Conservation (phyloP, 2,329 filamentous ascomycete species). For the Talaromyces marneffei region DNA sequence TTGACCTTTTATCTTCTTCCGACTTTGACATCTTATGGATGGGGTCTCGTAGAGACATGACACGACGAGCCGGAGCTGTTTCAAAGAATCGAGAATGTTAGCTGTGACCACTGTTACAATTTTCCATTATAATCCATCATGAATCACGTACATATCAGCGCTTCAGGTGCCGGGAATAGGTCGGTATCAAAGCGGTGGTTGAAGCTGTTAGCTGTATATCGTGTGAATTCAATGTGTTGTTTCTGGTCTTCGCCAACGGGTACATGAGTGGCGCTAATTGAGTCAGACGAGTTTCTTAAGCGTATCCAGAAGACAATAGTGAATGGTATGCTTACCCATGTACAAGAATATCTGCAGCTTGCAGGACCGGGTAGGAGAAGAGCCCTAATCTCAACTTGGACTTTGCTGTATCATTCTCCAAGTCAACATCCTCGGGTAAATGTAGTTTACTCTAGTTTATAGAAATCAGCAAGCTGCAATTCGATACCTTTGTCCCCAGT, state of each 20-base stretch:
- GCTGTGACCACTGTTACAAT: not conserved
- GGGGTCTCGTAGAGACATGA: slow-evolving; percentile 84
- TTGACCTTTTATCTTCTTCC: slow-evolving; percentile 61
- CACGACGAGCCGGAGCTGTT: slow-evolving; percentile 69
- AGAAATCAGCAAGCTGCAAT: not conserved
- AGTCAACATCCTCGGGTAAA: slow-evolving; percentile 52
- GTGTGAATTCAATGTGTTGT: slow-evolving; percentile 89
- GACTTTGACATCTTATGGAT: slow-evolving; percentile 93
- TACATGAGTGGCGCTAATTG: slow-evolving; percentile 72
- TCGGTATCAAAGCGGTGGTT: slow-evolving; percentile 62
- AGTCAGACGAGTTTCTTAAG: not conserved
- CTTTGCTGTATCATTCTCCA: slow-evolving; percentile 54
- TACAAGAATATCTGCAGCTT: slow-evolving; percentile 88
- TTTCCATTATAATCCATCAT: too few species aligned
- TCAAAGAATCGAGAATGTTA: not conserved
- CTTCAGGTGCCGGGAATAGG: slow-evolving; percentile 61
- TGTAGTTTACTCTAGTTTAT: slow-evolving; percentile 63
- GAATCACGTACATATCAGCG: slow-evolving; percentile 58
- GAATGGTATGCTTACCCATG: slow-evolving; percentile 53
- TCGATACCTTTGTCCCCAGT: not conserved
- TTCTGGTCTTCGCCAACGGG: slow-evolving; percentile 93
- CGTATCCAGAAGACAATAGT: not conserved
- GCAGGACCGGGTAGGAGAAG: slow-evolving; percentile 92
- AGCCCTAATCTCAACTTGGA: slow-evolving; percentile 74
- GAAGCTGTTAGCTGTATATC: slow-evolving; percentile 80